Conservation (phyloP, 2,329 filamentous ascomycete species). For the Colletotrichum siamense region DNA sequence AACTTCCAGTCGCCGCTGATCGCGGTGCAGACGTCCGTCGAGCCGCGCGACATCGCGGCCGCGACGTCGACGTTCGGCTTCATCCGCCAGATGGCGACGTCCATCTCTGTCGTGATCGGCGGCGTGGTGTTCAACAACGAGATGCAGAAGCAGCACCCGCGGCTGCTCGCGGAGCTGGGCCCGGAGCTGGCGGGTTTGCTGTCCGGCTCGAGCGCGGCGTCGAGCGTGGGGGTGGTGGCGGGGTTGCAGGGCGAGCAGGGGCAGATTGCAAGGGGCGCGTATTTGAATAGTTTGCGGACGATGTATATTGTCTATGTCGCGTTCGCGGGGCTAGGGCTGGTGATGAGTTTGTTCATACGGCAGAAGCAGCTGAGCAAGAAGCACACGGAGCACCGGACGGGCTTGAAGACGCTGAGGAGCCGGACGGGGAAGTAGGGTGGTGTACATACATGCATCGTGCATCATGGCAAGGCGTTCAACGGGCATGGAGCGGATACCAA, state of each 20-base stretch:
- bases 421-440: conserved; percentile 1
- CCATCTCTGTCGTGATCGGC: conserved; percentile 64
- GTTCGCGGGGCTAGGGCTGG: conserved; percentile 51
- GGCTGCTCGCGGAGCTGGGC: conserved; percentile 56
- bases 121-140: conserved; percentile 42
- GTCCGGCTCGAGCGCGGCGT: conserved; percentile 65
- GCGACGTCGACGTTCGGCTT: conserved; percentile 69
- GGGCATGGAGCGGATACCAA: conserved; percentile 11
- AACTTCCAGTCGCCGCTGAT: conserved; percentile 69
- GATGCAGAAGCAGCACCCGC: conserved; percentile 42
- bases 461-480: neutral
- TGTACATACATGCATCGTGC: neutral
- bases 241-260: conserved; percentile 52
- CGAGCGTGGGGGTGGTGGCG: conserved; percentile 64
- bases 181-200: conserved; percentile 55
- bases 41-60: conserved; percentile 64
- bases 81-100: conserved; percentile 61
- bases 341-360: conserved; percentile 52
- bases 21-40: conserved; percentile 67
- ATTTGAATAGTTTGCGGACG: conserved; percentile 53
- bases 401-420: conserved; percentile 47
- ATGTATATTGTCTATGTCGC: conserved; percentile 65
- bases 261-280: conserved; percentile 48
- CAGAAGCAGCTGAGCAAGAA: conserved; percentile 58
- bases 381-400: conserved; percentile 65